phyloP scores from a whole-genome alignment of 164 flowering plant genomes.

The Magnolia changhungtana region DNA sequence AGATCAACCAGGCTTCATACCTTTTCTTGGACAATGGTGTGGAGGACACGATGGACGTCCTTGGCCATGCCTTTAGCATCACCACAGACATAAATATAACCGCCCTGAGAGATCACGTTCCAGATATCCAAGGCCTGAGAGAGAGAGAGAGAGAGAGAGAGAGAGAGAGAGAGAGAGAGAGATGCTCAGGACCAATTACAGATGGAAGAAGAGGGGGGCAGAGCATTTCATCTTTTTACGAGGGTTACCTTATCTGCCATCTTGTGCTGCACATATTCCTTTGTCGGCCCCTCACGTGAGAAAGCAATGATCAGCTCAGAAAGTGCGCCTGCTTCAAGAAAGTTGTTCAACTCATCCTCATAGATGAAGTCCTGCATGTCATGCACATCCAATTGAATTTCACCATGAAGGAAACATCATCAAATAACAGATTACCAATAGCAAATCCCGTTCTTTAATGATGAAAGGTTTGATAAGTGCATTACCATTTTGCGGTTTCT shows the following conservation, averaged over 20 bases:
- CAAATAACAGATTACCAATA: background rate
- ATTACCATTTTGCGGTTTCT: constrained; percentile 76
- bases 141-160: background rate
- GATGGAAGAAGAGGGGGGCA: background rate
- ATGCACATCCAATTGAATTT: background rate
- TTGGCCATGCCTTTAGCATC: constrained; percentile 98
- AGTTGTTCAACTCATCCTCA: constrained; percentile 73
- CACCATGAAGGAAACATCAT: background rate
- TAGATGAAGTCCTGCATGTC: constrained; percentile 73
- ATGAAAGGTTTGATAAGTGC: background rate
- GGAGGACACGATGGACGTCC: constrained; percentile 86
- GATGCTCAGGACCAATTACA: background rate
- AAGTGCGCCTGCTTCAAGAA: constrained; percentile 57
- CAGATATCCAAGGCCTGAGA: constrained; percentile 67
- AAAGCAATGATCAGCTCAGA: constrained; percentile 84
- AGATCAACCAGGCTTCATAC: constrained; percentile 23
- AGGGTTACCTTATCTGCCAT: constrained; percentile 72
- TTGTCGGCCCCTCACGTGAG: constrained; percentile 81
- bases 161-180: background rate
- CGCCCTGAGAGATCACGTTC: constrained; percentile 60
- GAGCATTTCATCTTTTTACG: background rate
- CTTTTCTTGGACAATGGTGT: constrained; percentile 78
- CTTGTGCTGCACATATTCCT: constrained; percentile 94
- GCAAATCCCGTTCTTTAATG: background rate
- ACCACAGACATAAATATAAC: constrained; percentile 86